Base-by-base conservation (phyloP, 2,329 filamentous ascomycete species). In the Penicillium occitanis region DNA sequence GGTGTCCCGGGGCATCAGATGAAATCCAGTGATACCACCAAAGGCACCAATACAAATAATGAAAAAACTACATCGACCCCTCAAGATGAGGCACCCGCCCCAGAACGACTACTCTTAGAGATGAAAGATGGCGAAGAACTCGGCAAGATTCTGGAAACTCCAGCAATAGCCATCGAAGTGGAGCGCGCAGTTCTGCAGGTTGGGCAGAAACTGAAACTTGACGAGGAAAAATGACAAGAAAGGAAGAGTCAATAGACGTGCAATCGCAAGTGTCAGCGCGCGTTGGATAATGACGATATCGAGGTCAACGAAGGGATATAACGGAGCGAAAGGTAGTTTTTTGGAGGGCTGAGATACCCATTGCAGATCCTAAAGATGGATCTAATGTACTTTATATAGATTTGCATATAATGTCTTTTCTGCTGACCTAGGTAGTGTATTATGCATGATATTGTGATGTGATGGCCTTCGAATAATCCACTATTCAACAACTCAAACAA, bases 161-260 rank as follows among this genome's bases (percentile, higher is more conserved):
- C 91, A 0, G 88, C 90, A 65, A 82, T 94, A 30, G 87, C 88
- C 64, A 81, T 89, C 17, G 91, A 93, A 75, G 83, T 93, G 0
- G 90, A 93, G 73, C 82, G 91, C 51, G 91, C 91, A 5, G 87
- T 92, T 66, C 88, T 88, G 82, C 91, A 94, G 77, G 88, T 93
- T 2, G 84, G 76, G 40, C 75, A 79, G 64, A 74, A 78, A 46
- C 70, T 81, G 8, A 66, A 73, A 44, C 66, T 71, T 8, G 64
- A 74, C 50, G 66, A 70, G 42, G 50, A 58, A 33, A 7, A 22
- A 33, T 10, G 28, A 2, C n/a, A 35, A 22, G 37, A 46, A 57
- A 58, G 40, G 51, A 64, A 66, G 14, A 30, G 17, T 17, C 14
- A 51, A 14, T 63, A 63, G 10, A n/a, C 17, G 57, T 30, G 33